These are phyloP conservation scores for Magnaporthiopsis rhizophila DNA, from an alignment of 2,329 filamentous ascomycete species.

Conservation along the genomic window DNA sequence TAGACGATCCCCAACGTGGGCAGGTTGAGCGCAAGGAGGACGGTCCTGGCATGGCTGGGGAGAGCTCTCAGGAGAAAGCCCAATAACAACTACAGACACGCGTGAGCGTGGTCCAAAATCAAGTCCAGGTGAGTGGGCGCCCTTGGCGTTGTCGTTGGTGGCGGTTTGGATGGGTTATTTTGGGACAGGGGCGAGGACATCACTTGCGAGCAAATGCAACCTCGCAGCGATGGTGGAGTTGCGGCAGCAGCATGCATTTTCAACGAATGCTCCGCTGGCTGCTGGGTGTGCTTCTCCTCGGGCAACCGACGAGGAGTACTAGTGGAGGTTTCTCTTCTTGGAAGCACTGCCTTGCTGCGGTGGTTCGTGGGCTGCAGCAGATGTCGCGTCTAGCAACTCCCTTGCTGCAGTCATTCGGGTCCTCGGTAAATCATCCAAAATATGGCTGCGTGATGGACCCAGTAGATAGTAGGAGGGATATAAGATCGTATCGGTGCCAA, in stretches of 20 bases:
- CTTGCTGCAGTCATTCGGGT: neutral
- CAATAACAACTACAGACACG: conserved; percentile 5
- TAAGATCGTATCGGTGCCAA: neutral
- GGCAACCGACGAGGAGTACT: neutral
- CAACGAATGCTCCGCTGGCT: neutral
- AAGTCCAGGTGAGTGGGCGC: neutral
- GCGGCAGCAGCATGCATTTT: neutral
- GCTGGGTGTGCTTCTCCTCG: neutral
- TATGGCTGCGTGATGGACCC: neutral
- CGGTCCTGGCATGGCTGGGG: neutral
- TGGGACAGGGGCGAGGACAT: neutral
- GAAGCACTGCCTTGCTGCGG: neutral
- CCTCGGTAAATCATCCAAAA: no score
- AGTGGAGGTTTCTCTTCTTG: neutral
- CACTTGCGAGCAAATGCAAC: neutral
- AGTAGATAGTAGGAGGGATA: neutral
- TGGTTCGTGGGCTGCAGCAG: neutral
- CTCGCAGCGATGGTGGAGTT: neutral
- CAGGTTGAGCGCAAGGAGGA: neutral
- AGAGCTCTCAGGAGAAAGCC: conserved; percentile 2
- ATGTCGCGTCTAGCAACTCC: neutral
- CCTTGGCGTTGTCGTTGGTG: neutral
- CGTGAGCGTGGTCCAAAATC: neutral
- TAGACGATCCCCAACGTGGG: neutral
- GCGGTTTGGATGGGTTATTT: neutral